phyloP scores from a whole-genome alignment of 192 early-diverging fungal genomes.

The Chytriomyces hyalinus region DNA sequence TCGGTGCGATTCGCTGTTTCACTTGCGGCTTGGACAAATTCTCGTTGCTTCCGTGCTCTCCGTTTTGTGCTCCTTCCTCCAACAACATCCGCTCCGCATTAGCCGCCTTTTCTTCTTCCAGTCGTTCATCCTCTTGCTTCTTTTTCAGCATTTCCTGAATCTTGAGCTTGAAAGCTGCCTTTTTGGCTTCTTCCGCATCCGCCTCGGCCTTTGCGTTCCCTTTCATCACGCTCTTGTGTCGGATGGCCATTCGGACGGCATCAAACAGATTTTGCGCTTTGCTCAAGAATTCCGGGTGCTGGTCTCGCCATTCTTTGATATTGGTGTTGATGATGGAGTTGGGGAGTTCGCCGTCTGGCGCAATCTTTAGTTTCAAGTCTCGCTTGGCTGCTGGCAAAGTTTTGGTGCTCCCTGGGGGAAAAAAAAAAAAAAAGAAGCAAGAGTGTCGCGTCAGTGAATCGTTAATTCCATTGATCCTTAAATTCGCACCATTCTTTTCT shows the following conservation, averaged over 20 bases:
- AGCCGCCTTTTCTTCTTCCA: conserved; percentile 37
- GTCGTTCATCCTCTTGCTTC: conserved; percentile 32
- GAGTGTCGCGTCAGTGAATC: background rate
- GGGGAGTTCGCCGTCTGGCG: conserved; percentile 56
- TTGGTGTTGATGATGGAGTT: conserved; percentile 46
- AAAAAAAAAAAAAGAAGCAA: background rate
- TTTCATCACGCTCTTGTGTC: conserved; percentile 5
- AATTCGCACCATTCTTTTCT: background rate
- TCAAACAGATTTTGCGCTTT: background rate
- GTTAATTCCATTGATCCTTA: background rate
- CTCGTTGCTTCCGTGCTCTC: conserved; percentile 33
- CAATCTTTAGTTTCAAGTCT: conserved; percentile 30
- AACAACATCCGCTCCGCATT: conserved; percentile 9
- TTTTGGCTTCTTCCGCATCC: conserved; percentile 18
- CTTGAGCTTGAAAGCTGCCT: conserved; percentile 53
- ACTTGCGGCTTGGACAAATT: background rate
- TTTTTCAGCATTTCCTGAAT: conserved; percentile 53
- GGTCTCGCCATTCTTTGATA: conserved; percentile 42
- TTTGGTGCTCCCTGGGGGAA: background rate
- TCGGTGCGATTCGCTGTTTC: background rate
- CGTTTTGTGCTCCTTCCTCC: background rate
- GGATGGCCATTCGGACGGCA: conserved; percentile 17
- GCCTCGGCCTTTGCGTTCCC: background rate
- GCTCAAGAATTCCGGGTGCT: conserved; percentile 27
- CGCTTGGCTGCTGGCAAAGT: background rate